A percentile compares a stretch with the other conserved stretches of the same genome.
phyloP scores from a whole-genome alignment of 2,329 filamentous ascomycete genomes.

The Dactylellina cionopaga region DNA sequence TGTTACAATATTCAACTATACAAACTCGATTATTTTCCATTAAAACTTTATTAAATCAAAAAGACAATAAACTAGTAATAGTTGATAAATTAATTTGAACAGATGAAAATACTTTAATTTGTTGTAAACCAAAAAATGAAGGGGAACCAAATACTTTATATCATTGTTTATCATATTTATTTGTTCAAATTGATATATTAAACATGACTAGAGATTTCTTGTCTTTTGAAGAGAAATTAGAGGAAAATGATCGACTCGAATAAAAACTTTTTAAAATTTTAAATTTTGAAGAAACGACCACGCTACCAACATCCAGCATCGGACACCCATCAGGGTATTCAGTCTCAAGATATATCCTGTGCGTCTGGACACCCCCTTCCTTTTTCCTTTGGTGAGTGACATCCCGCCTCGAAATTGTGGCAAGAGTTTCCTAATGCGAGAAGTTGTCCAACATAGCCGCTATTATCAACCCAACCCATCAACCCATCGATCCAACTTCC shows the following conservation, averaged over 20 bases:
- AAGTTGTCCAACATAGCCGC: neutral
- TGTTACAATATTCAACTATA: too few species aligned
- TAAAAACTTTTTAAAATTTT: slow-evolving; percentile 56
- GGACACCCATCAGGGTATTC: neutral
- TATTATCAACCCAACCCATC: neutral
- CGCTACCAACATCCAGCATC: too few species aligned
- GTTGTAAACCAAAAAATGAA: neutral
- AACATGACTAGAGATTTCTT: slow-evolving; percentile 2
- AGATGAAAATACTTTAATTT: slow-evolving; percentile 3
- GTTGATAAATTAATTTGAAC: too few species aligned
- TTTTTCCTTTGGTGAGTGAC: neutral
- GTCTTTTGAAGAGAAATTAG: slow-evolving; percentile 52
- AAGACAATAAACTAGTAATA: too few species aligned
- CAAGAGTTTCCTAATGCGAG: slow-evolving; percentile 22
- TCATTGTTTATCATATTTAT: slow-evolving; percentile 12
- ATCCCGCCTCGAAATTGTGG: neutral
- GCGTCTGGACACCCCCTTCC: neutral
- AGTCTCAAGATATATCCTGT: too few species aligned
- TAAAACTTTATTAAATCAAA: too few species aligned
- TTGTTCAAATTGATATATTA: slow-evolving; percentile 5
- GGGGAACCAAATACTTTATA: slow-evolving; percentile 11
- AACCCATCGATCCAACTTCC: slow-evolving; percentile 1
- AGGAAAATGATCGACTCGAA: slow-evolving; percentile 46
- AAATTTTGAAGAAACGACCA: slow-evolving; percentile 54
- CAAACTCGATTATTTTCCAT: too few species aligned